Evolutionary conservation across 495 filamentous ascomycete genomes (phyloP), one percentile per base, ranked within the genome.

Genomic region (Acidomyces sp.): DNA sequence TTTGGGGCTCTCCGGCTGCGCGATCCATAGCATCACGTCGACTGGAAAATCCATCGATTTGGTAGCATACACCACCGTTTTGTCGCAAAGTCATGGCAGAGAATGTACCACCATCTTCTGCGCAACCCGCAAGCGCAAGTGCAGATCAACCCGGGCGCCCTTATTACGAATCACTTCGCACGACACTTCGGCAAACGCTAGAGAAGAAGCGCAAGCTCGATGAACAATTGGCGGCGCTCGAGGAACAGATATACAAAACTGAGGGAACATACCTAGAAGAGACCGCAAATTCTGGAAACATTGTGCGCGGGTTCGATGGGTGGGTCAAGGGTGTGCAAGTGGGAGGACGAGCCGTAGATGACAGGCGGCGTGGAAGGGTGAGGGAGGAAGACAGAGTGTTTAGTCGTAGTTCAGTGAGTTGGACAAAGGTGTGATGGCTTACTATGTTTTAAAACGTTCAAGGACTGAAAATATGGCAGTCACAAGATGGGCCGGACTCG

Each of bases 261-360:
- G 90, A 97, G 59, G 74, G 80, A 38, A 71, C 76, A 12, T 97
- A 97, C 61, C 75, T 97, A 30, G 86, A 93, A 60, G 84, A 85
- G 48, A 59, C 58, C 7, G 93, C 85, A 12, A 81, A 80, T 17
- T 70, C 69, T 29, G 90, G 90, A 13, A 97, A 97, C 65, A 96
- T 97, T 55, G 85, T 97, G 62, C 82, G 78, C 46, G 90, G 90
- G 28, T 97, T 96, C 61, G 90, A 97, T 56, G 88, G 82, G 50
- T 96, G 94, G 61, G 88, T 93, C 65, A 97, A 97, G 56, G 85
- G 84, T 34, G 71, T 74, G 51, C 34, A 49, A 24, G 41, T 43
- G 20, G 36, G 53, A 45, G 18, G 38, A 48, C 12, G 54, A 44
- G 38, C 49, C 47, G 40, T 48, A 51, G 47, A 50, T 38, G 47